Base-by-base conservation (phyloP, 2,329 filamentous ascomycete genomes). In the Drechslerella stenobrocha region DNA sequence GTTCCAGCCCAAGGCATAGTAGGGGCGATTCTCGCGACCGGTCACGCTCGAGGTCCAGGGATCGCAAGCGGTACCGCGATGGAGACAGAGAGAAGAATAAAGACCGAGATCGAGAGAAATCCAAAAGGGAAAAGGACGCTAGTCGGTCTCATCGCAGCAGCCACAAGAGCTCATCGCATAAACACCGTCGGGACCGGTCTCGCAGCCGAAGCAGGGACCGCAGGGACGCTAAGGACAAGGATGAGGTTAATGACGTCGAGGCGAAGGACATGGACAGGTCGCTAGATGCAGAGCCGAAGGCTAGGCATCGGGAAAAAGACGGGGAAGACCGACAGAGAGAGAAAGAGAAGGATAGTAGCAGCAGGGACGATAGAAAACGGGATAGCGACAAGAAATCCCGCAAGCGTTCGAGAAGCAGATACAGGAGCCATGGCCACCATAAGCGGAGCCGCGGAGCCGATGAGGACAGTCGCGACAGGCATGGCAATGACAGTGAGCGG, bases 181-280 rank as follows among this genome's bases (percentile, higher is more conserved):
- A 59, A 53, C 64, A 70, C 22, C 64, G 47, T 37, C 63, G 63
- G 46, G 64, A 64, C 18, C 48, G 63, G 6, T 60, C 63, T n/a
- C 53, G 50, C 40, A 67, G 63, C 50, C 63, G 63, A 15, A 67
- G 63, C 37, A 60, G 63, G 48, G 63, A 67, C 34, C 35, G 55
- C 30, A 67, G 47, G 32, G 63, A 60, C 18, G 28, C 45, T 51
- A 70, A 52, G 45, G 71, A 71, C 32, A 66, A 59, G 46, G 71
- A 71, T 26, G 69, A 70, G 34, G 64, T 52, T 26, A 65, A 70
- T n/a, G 71, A 71, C n/a, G 50, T 61, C 46, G 71, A 72, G 22
- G 45, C 59, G 24, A 70, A 70, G 13, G 61, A 66, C n/a, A 28
- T 55, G 44, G 61, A 66, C 20, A 66, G 59, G 44, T 34, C 51